phyloP scores from a whole-genome alignment of 108 stramenopile species.

The Stephanodiscus minutulus region DNA sequence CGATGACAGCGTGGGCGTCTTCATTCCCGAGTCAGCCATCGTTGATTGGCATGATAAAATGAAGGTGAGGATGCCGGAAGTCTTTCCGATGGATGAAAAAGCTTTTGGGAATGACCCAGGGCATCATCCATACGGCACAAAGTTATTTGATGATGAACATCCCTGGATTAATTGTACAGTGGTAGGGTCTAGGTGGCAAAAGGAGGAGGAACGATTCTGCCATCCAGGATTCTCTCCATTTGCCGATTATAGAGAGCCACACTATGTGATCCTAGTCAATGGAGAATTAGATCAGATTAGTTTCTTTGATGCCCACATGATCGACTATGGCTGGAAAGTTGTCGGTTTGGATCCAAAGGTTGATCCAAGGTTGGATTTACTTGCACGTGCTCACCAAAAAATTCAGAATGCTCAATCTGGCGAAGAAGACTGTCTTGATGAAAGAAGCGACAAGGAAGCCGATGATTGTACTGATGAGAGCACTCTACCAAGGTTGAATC shows the following conservation, averaged over 20 bases:
- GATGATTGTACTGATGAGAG: neutral
- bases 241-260: slow-evolving; percentile 21
- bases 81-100: slow-evolving; percentile 26
- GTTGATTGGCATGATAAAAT: slow-evolving; percentile 45
- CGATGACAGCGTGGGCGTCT: slow-evolving; percentile 28
- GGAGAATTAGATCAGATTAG: slow-evolving; percentile 34
- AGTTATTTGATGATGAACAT: slow-evolving; percentile 34
- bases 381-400: slow-evolving; percentile 16
- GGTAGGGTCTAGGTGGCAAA: slow-evolving; percentile 38
- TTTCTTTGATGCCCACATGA: slow-evolving; percentile 34
- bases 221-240: neutral
- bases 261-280: slow-evolving; percentile 44
- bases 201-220: neutral
- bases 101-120: slow-evolving; percentile 32
- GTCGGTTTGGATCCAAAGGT: slow-evolving; percentile 4
- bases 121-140: slow-evolving; percentile 44
- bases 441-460: neutral
- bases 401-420: slow-evolving; percentile 3
- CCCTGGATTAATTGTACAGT: slow-evolving; percentile 37
- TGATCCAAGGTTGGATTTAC: slow-evolving; percentile 25
- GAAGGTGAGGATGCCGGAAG: slow-evolving; percentile 26
- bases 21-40: slow-evolving; percentile 25
- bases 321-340: slow-evolving; percentile 35
- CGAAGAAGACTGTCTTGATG: slow-evolving; percentile 2
- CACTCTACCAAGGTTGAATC: slow-evolving; percentile 7